Base-by-base conservation (phyloP, 345 rosid species). In the Arabis hirsuta region DNA sequence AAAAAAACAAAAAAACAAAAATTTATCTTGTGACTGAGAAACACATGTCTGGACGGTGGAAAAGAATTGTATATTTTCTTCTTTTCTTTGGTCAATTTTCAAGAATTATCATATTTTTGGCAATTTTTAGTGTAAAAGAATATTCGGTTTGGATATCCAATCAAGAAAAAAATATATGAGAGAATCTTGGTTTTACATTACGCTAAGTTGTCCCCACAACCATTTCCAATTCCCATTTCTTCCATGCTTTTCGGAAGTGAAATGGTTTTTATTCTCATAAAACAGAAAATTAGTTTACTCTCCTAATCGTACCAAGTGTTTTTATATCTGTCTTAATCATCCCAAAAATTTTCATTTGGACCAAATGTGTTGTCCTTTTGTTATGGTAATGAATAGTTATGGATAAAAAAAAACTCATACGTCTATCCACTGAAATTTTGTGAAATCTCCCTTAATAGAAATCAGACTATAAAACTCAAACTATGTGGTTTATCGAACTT, bases 91-190 rank as follows among this genome's bases (percentile, higher is more conserved):
- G 12, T 39, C 32, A 71, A 48, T 36, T 47, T 57, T 57, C 22
- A 29, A 69, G 36, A 58, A 24, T 20, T 20, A 46, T 57, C 12
- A 19, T 22, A 11, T 58, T 36, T 60, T 52, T 27, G 50, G 29
- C 6, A 41, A 12, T n/a, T 14, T 14, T 71, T 29, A 5, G 42
- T 12, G 43, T 39, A 20, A 58, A 24, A 44, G 79, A 61, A 68
- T 75, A 75, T 75, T 53, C 69, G 38, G 38, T 45, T 36, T 53
- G 79, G 74, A 75, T 75, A 75, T 61, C 79, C 74, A 61, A 53
- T 5, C 53, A 12, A 53, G n/a, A 60, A 60, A 58, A 4, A 29
- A 29, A 4, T n/a, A 22, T 3, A 44, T 22, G 6, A 3, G 6
- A 3, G 77, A 73, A 66, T 66, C 67, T 74, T 66, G 62, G 67